A percentile compares a stretch with the other conserved stretches of the same genome.
These are phyloP conservation scores for Harrya chromipes DNA, from an alignment of 768 basidiomycete species.

Conservation along the genomic window DNA sequence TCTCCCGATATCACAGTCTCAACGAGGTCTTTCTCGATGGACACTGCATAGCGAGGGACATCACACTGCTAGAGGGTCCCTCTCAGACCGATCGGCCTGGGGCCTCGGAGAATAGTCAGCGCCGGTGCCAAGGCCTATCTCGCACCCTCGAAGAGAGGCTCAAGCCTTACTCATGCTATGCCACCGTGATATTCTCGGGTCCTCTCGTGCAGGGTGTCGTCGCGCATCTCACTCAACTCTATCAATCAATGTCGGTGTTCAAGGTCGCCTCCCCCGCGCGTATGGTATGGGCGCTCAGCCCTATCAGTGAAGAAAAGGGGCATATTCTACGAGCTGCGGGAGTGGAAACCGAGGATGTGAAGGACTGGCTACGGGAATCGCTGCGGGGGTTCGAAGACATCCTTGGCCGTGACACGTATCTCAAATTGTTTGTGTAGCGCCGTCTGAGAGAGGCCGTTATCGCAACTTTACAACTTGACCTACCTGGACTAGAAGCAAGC, in stretches of 20 bases:
- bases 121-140: conserved; percentile 29
- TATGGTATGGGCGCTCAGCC: conserved; percentile 81
- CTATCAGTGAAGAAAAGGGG: conserved; percentile 44
- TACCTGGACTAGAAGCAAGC: no score
- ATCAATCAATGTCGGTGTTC: conserved; percentile 62
- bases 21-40: conserved; percentile 79
- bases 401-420: conserved; percentile 63
- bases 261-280: conserved; percentile 47
- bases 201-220: conserved; percentile 52
- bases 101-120: background rate
- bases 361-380: conserved; percentile 60
- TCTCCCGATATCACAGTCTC: conserved; percentile 76
- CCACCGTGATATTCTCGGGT: conserved; percentile 79
- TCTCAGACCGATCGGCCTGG: conserved; percentile 1
- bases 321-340: conserved; percentile 74
- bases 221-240: conserved; percentile 44
- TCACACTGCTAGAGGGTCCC: conserved; percentile 65
- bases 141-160: conserved; percentile 60
- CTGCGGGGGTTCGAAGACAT: conserved; percentile 49
- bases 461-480: no score
- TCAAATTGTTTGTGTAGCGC: conserved; percentile 52
- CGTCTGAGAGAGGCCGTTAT: no score
- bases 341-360: conserved; percentile 71
- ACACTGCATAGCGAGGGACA: conserved; percentile 69
- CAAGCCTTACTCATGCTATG: conserved; percentile 86